Evolutionary conservation across 164 flowering plant species (phyloP), one percentile per base, ranked within the genome.

Genomic region (Echeveria elegans): DNA sequence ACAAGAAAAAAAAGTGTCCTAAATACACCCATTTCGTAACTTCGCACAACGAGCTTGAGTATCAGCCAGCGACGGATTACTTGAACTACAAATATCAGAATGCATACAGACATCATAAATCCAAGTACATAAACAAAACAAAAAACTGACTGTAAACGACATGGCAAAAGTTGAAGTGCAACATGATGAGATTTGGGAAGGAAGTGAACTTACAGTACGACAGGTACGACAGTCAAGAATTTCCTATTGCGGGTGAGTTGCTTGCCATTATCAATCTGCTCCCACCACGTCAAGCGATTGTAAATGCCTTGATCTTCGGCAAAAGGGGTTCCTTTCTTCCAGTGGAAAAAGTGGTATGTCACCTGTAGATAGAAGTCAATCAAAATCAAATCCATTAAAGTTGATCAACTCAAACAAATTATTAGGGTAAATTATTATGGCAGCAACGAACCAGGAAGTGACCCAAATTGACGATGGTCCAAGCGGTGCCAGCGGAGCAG

Each of bases 311-410:
- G n/a, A n/a, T n/a, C n/a, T n/a, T n/a, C n/a, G n/a, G 86, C 86
- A 19, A 86, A 86, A 32, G 90, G 90, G 60, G 90, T 84, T 70
- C 90, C 87, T 65, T 86, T 86, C 79, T 81, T 84, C 90, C 90
- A 86, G 65, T 84, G 88, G 70, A 86, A 86, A 69, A 67, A 84
- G 45, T 82, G 82, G 67, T 79, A 84, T 21, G 86, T 82, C 19
- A 84, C 73, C 88, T 84, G 77, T 62, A n/a, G n/a, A n/a, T n/a
- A n/a, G n/a, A n/a, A n/a, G n/a, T n/a, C n/a, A n/a, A n/a, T n/a
- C n/a, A n/a, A n/a, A n/a, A n/a, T n/a, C n/a, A n/a, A n/a, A n/a
- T n/a, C n/a, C n/a, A n/a, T n/a, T n/a, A n/a, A n/a, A n/a, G n/a
- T n/a, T n/a, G n/a, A n/a, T n/a, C n/a, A n/a, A n/a, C n/a, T n/a